Base-by-base conservation (phyloP, 768 basidiomycete genomes). In the Candolleomyces eurysporus region DNA sequence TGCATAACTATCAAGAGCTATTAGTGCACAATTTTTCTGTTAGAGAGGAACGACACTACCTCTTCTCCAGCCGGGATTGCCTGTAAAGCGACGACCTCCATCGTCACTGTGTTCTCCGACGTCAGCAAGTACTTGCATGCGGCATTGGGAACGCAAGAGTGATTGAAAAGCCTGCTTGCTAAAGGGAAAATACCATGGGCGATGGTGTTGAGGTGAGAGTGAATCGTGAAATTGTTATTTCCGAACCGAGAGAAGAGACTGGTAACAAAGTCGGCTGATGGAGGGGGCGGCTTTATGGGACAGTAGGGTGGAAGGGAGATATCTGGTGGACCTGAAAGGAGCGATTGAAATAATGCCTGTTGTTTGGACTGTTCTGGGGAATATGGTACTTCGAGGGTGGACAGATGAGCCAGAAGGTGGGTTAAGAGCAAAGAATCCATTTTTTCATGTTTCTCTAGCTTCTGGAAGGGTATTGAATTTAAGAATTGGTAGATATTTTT, bases 181-280 rank as follows among this genome's bases (percentile, higher is more conserved):
- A 84, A 71, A 8, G 92, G 90, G 63, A 90, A 92, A 42, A 91
- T 77, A 0, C 90, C 92, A 73, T 92, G 87, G 0, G 84, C 92
- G 66, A 88, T 76, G 1, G 87, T 81, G 16, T 75, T 83, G 45
- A 92, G 75, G 75, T 91, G 89, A 2, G 87, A 88, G 66, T 91
- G 88, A 22, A 93, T 75, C 10, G 85, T 79, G 70, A 92, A 93
- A 66, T 94, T 92, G 72, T 93, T 94, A 75, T 91, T 93, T 46
- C 84, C 84, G 64, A 90, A 92, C 49, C 89, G 84, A 5, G 77
- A 66, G 68, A 84, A 86, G 1, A 90, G 58, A 0, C 71, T 72
- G 3, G 67, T 55, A 32, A 73, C 58, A 1, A 76, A 67, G 4
- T 68, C 66, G 7, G 67, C 67, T 13, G 69, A 58, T 7, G 77